Evolutionary conservation across 805 yeast genomes (phyloP).

Genomic region (Ogataea naganishii): DNA sequence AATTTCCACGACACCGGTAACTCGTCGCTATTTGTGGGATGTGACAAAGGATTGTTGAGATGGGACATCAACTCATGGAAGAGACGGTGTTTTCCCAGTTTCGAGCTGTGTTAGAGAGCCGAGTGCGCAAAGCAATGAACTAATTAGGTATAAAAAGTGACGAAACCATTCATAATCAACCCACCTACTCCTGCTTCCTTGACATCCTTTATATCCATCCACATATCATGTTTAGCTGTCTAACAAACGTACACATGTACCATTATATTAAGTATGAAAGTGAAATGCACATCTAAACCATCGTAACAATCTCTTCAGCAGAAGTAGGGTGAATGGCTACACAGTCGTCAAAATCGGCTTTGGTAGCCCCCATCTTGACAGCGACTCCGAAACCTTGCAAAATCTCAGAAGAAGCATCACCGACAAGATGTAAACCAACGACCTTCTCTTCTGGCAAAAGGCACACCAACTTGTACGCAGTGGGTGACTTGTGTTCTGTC

Average conservation of each 20-base stretch:
- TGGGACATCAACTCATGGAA: constrained; percentile 66
- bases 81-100: constrained; percentile 53
- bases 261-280: too few species aligned
- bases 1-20: constrained; percentile 34
- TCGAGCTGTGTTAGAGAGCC: constrained; percentile 30
- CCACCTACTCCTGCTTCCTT: too few species aligned
- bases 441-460: constrained; percentile 78
- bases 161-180: too few species aligned
- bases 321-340: constrained; percentile 99
- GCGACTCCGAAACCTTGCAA: constrained; percentile 99
- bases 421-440: constrained; percentile 90
- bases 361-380: constrained; percentile 97
- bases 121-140: too few species aligned
- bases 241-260: too few species aligned
- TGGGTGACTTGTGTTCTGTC: constrained; percentile 74
- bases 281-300: constrained; percentile 41
- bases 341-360: constrained; percentile 87
- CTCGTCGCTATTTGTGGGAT: constrained; percentile 48
- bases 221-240: too few species aligned
- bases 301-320: constrained; percentile 94
- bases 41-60: constrained; percentile 55
- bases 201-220: too few species aligned
- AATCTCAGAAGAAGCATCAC: constrained; percentile 86
- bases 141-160: too few species aligned
- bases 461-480: constrained; percentile 75